Percentiles rank a stretch among this genome's conserved stretches.
These are phyloP conservation scores for Trichocladium antarcticum DNA, from an alignment of 495 filamentous ascomycete genomes.

Conservation along the genomic window DNA sequence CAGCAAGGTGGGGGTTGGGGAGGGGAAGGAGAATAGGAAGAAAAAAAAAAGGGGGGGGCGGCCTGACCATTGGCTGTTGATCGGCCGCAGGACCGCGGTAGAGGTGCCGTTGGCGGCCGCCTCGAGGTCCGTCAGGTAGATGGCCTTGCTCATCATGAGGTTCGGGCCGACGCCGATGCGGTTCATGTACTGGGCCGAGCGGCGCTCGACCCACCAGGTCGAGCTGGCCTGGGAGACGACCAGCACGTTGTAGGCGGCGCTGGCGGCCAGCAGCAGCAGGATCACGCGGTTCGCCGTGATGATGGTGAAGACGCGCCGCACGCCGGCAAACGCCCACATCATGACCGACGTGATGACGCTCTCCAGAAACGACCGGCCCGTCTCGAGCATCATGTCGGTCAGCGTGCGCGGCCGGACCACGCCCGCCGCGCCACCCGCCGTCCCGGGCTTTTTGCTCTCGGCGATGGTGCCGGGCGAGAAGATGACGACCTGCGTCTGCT, in stretches of 20 bases:
- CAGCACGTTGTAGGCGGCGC: constrained; percentile 56
- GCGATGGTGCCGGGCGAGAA: constrained; percentile 40
- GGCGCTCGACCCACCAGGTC: constrained; percentile 78
- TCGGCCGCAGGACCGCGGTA: not conserved
- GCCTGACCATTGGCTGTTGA: constrained; percentile 33
- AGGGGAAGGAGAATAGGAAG: not conserved
- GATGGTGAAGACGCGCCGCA: constrained; percentile 56
- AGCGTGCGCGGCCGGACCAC: constrained; percentile 62
- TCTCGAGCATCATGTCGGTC: constrained; percentile 58
- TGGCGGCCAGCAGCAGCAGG: constrained; percentile 53
- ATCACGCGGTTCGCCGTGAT: constrained; percentile 66
- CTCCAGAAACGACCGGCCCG: constrained; percentile 53
- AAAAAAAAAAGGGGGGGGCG: not conserved
- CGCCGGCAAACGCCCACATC: constrained; percentile 54
- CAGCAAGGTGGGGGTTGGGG: not conserved
- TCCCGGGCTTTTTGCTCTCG: constrained; percentile 21
- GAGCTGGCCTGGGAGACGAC: constrained; percentile 56
- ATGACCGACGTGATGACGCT: constrained; percentile 61
- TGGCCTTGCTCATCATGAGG: constrained; percentile 66
- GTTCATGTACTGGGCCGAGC: constrained; percentile 65
- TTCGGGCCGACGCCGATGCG: constrained; percentile 70
- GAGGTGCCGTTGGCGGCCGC: constrained; percentile 42
- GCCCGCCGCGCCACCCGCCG: constrained; percentile 29
- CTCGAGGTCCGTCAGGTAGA: constrained; percentile 75
- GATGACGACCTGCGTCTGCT: constrained; percentile 54